These are phyloP conservation scores for Fusarium nelsonii DNA, from an alignment of 2,329 filamentous ascomycete species.

Conservation along the genomic window DNA sequence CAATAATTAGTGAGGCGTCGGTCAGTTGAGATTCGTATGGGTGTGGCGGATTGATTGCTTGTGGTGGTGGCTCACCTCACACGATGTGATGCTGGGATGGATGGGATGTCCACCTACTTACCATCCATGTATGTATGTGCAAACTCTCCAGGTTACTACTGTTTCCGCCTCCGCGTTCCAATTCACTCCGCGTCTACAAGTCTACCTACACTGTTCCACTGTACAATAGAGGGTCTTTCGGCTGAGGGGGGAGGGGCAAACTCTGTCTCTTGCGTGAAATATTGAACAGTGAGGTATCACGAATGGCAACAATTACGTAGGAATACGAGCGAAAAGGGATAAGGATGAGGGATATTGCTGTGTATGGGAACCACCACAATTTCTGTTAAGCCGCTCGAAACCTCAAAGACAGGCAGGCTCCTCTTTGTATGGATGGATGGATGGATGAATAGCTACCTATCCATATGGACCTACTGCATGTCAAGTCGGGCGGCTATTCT, in stretches of 20 bases:
- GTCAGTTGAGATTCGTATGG: neutral
- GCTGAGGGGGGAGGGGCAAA: slow-evolving; percentile 17
- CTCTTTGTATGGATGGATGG: slow-evolving; percentile 8
- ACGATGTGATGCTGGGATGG: slow-evolving; percentile 23
- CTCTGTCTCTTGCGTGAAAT: slow-evolving; percentile 25
- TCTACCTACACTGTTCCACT: neutral
- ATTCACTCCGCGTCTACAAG: no score
- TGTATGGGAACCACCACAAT: neutral
- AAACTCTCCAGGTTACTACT: neutral
- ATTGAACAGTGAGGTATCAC: slow-evolving; percentile 16
- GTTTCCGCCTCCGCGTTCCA: slow-evolving; percentile 8
- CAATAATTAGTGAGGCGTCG: neutral
- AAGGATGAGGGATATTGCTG: slow-evolving; percentile 41
- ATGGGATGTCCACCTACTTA: slow-evolving; percentile 13
- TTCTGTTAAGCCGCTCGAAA: slow-evolving; percentile 10
- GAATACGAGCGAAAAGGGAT: slow-evolving; percentile 33
- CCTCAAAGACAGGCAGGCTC: slow-evolving; percentile 17
- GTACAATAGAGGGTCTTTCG: neutral
- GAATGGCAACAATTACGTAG: slow-evolving; percentile 41
- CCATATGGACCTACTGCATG: slow-evolving; percentile 15
- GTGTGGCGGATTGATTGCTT: slow-evolving; percentile 24
- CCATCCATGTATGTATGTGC: neutral
- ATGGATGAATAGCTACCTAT: no score
- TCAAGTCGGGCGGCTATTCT: slow-evolving; percentile 24
- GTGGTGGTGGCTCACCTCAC: slow-evolving; percentile 32